Base-by-base conservation (phyloP, 2,329 filamentous ascomycete genomes). In the Reticulascus tulasneorum region DNA sequence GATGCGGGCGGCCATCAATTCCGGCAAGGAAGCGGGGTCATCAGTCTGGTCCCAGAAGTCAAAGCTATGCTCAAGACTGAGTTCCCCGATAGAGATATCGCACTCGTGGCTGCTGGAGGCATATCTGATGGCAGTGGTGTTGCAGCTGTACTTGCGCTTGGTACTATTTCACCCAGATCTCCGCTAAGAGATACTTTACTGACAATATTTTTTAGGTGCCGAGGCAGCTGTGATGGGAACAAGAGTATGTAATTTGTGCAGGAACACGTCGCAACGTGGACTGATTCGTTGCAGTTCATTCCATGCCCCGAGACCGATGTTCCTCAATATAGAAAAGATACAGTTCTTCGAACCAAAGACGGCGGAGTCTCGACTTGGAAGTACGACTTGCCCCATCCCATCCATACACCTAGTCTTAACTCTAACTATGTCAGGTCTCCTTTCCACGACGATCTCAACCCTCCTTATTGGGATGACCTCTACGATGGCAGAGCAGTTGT, bases 1-100 rank as follows among this genome's bases (percentile, higher is more conserved):
- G 80, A 84, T 55, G 79, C 79, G 1, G 79, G 79, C 7, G 80
- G 80, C 0, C 79, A 84, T 50, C 78, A 80, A 43, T 71, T 75
- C 28, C 63, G 64, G 1, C 56, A 60, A 16, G 76, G 73, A 4
- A 69, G 72, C 3, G 68, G 77, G 6, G 57, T 83, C 3, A 54
- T 82, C 4, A 63, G 67, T 4, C 55, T 84, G 4, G 53, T 84
- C 23, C 77, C 77, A 0, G 79, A 83, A 56, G 66, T 79, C 8
- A 58, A 55, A 30, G 67, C 69, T 38, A 62, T 71, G 36, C 44
- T 81, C 12, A 53, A 50, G 4, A 47, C 40, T 1, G 60, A 64
- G 47, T 63, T 64, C 36, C 31, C 47, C 0, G 56, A 49, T 5
- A 54, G 49, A 17, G 49, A 56, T 2, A 46, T 68, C 12, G 58